Conservation (phyloP, 192 early-diverging fungal species). For the Phlyctochytrium planicorne region DNA sequence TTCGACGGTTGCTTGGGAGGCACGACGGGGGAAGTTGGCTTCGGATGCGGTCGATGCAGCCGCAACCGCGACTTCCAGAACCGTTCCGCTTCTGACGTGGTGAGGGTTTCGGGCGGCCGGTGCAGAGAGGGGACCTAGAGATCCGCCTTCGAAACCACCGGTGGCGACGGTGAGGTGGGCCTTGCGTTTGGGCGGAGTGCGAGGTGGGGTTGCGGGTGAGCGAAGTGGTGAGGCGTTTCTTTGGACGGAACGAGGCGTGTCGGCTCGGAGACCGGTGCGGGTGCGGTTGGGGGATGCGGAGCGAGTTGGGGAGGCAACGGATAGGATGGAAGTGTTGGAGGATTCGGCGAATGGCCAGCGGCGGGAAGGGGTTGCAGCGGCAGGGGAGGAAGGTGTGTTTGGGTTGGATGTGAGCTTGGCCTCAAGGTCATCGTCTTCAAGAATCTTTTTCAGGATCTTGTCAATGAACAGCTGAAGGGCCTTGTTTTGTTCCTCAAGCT, state of each 20-base stretch:
- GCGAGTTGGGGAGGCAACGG: not conserved
- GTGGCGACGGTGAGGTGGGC: no score
- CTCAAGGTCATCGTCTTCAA: not conserved
- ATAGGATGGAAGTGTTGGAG: no score
- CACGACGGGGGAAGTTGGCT: constrained; percentile 1
- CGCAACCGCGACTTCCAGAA: not conserved
- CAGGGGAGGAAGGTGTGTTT: not conserved
- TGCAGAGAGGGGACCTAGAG: no score
- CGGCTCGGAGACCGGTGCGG: no score
- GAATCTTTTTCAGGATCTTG: constrained; percentile 3
- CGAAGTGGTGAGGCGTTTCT: no score
- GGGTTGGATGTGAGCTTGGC: not conserved
- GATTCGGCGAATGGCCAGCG: not conserved
- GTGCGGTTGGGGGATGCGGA: not conserved
- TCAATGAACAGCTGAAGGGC: not conserved
- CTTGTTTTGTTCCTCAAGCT: no score
- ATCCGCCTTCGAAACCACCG: no score
- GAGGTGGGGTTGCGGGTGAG: no score
- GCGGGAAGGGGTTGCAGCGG: not conserved
- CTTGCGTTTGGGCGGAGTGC: no score
- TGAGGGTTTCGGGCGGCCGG: no score
- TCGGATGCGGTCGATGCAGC: not conserved
- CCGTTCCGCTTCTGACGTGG: not conserved
- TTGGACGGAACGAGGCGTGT: no score
- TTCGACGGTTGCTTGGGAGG: not conserved